phyloP scores from a whole-genome alignment of 495 filamentous ascomycete species.

The Podospora bellae-mahoneyi region DNA sequence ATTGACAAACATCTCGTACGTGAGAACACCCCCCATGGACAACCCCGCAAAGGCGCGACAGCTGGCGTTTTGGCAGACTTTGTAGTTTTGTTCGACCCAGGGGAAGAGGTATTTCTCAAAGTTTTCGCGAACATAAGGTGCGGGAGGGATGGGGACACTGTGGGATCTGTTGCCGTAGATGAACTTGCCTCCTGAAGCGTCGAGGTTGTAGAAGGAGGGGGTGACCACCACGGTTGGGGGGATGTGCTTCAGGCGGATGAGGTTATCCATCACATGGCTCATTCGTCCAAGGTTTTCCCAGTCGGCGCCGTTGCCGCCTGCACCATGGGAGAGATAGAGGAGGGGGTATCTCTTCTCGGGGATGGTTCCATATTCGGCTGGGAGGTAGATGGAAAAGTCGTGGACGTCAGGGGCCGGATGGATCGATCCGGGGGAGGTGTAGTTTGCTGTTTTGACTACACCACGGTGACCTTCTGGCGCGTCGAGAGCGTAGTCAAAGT shows the following conservation, averaged over 20 bases:
- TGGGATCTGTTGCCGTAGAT: constrained; percentile 31
- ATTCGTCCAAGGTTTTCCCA: constrained; percentile 36
- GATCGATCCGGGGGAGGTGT: constrained; percentile 34
- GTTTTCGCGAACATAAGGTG: constrained; percentile 27
- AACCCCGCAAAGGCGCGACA: constrained; percentile 35
- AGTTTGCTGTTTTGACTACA: constrained; percentile 31
- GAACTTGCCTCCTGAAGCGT: constrained; percentile 21
- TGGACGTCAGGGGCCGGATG: constrained; percentile 34
- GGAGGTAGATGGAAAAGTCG: constrained; percentile 32
- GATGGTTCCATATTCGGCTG: constrained; percentile 30
- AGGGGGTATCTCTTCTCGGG: constrained; percentile 29
- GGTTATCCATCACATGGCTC: constrained; percentile 35
- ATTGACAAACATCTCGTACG: constrained; percentile 38
- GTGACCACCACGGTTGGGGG: constrained; percentile 34
- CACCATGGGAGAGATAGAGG: constrained; percentile 36
- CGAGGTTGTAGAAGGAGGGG: constrained; percentile 36
- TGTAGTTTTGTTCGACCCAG: constrained; percentile 25
- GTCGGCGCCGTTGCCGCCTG: constrained; percentile 27
- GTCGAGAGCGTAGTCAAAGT: constrained; percentile 35
- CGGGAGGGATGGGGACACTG: constrained; percentile 19
- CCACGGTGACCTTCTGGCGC: constrained; percentile 24
- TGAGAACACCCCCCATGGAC: constrained; percentile 31
- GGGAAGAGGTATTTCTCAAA: constrained; percentile 34
- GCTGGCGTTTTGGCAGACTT: constrained; percentile 26
- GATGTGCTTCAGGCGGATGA: constrained; percentile 34